Evolutionary conservation across 1,284 basidiomycete species (phyloP).

Genomic region (Ustilago xerochloae): DNA sequence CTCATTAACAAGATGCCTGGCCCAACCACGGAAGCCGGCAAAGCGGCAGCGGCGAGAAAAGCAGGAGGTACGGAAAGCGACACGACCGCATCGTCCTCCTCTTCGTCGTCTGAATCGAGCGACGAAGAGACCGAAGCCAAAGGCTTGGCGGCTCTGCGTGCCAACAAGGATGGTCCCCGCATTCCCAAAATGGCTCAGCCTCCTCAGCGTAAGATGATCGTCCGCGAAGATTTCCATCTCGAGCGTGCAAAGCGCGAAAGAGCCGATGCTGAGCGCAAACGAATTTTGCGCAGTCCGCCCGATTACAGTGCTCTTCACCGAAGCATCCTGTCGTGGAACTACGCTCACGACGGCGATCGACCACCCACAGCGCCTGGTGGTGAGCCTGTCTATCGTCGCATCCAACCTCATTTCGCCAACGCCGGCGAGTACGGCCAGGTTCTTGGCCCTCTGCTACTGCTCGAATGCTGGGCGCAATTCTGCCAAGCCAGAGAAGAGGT

Average conservation of each 20-base stretch:
- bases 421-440: slow-evolving; percentile 78
- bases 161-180: slow-evolving; percentile 40
- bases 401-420: slow-evolving; percentile 76
- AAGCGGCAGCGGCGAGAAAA: slow-evolving; percentile 27
- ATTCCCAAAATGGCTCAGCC: slow-evolving; percentile 70
- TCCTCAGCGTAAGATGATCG: slow-evolving; percentile 76
- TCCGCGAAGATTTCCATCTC: slow-evolving; percentile 72
- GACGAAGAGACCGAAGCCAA: slow-evolving; percentile 73
- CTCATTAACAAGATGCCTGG: slow-evolving; percentile 41
- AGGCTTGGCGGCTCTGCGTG: slow-evolving; percentile 73
- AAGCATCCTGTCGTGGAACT: slow-evolving; percentile 87
- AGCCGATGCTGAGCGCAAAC: slow-evolving; percentile 64
- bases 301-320: slow-evolving; percentile 84
- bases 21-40: slow-evolving; percentile 24
- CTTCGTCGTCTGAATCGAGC: slow-evolving; percentile 57
- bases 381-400: slow-evolving; percentile 29
- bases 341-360: slow-evolving; percentile 76
- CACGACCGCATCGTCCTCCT: slow-evolving; percentile 60
- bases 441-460: slow-evolving; percentile 87
- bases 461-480: slow-evolving; percentile 94
- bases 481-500: slow-evolving; percentile 78
- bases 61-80: slow-evolving; percentile 30
- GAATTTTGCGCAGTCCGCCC: slow-evolving; percentile 80
- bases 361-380: slow-evolving; percentile 72
- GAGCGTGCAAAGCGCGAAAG: slow-evolving; percentile 47